These are phyloP conservation scores for Leishmania tarentolae DNA, from an alignment of 208 protist species.

Conservation along the genomic window DNA sequence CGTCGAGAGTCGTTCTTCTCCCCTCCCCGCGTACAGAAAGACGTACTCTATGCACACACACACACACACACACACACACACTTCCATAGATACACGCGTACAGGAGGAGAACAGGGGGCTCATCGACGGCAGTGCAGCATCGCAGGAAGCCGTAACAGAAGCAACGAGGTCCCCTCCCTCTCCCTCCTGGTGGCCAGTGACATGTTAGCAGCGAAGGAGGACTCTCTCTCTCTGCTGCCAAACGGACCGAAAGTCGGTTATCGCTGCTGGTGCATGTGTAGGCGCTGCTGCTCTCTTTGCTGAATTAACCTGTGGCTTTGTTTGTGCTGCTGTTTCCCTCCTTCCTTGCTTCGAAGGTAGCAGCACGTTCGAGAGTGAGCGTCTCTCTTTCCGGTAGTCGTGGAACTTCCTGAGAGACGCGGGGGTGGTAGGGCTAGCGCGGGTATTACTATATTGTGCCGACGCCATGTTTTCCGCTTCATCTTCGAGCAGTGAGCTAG, in stretches of 20 bases:
- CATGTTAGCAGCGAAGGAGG: not conserved
- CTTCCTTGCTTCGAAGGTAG: not conserved
- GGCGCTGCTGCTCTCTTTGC: not conserved
- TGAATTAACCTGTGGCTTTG: not conserved
- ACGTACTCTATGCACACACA: not conserved
- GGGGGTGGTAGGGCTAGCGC: not conserved
- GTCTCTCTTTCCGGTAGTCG: not conserved
- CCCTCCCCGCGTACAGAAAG: not conserved
- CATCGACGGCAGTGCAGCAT: not conserved
- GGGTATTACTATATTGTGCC: not conserved
- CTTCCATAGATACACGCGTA: not conserved
- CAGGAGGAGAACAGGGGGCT: not conserved
- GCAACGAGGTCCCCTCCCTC: not conserved
- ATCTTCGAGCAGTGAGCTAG: not conserved
- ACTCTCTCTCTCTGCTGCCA: not conserved
- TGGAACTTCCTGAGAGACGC: not conserved
- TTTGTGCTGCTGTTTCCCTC: not conserved
- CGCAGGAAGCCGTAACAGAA: not conserved
- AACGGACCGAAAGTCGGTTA: not conserved
- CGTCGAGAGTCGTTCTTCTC: not conserved
- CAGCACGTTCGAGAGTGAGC: not conserved
- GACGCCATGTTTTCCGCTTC: not conserved
- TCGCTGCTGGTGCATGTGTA: not conserved
- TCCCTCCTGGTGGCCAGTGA: not conserved
- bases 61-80: not conserved